Conservation (phyloP, 768 basidiomycete species). For the Wakefieldia striispora region DNA sequence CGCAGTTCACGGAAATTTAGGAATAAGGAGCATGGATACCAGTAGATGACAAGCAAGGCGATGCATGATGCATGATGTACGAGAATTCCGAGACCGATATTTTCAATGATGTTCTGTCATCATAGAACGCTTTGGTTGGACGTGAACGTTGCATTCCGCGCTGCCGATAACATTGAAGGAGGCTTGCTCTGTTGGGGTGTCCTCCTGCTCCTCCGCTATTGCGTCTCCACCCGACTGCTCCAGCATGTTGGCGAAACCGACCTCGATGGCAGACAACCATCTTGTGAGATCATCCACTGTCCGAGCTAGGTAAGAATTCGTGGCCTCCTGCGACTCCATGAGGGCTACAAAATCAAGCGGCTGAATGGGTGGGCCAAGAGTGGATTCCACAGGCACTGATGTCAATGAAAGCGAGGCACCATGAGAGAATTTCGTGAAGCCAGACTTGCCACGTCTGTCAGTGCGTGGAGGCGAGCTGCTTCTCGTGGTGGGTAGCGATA, state of each 20-base stretch:
- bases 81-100: not conserved
- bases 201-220: constrained; percentile 67
- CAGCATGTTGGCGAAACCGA: constrained; percentile 66
- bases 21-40: constrained; percentile 10
- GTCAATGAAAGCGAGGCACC: constrained; percentile 33
- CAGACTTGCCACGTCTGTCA: constrained; percentile 21
- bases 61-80: constrained; percentile 8
- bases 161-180: constrained; percentile 7
- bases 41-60: constrained; percentile 18
- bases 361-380: constrained; percentile 47
- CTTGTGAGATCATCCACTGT: constrained; percentile 73
- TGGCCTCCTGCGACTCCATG: constrained; percentile 52
- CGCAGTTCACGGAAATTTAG: constrained; percentile 10
- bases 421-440: constrained; percentile 28
- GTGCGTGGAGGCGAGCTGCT: constrained; percentile 27
- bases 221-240: constrained; percentile 49
- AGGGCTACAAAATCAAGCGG: constrained; percentile 69
- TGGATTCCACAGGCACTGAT: constrained; percentile 29
- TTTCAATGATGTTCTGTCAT: constrained; percentile 21
- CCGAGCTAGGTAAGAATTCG: constrained; percentile 66
- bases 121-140: constrained; percentile 10
- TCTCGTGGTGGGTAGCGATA: constrained; percentile 40
- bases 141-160: constrained; percentile 7
- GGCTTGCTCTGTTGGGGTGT: constrained; percentile 27
- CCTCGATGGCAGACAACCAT: constrained; percentile 76